Conservation (phyloP, 192 early-diverging fungal genomes). For the Funneliformis mosseae region DNA sequence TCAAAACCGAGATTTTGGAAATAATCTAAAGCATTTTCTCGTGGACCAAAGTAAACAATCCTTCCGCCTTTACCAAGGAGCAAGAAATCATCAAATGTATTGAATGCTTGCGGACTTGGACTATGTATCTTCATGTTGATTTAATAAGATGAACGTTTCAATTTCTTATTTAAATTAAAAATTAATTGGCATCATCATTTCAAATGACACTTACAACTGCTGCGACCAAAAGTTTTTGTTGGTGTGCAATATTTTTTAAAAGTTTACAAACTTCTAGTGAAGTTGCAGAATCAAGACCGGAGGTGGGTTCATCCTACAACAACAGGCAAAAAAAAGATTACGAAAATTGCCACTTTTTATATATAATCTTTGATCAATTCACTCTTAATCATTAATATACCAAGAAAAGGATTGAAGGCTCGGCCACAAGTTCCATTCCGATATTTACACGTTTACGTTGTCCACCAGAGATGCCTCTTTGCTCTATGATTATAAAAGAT, state of each 20-base stretch:
- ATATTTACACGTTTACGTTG: slow-evolving; percentile 79
- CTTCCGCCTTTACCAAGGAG: slow-evolving; percentile 72
- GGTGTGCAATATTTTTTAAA: slow-evolving; percentile 60
- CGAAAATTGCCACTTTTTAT: neutral
- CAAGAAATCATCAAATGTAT: slow-evolving; percentile 71
- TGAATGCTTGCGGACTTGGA: slow-evolving; percentile 63
- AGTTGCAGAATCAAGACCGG: slow-evolving; percentile 69
- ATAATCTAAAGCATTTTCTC: slow-evolving; percentile 49
- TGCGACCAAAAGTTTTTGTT: slow-evolving; percentile 63
- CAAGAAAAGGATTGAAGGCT: slow-evolving; percentile 65
- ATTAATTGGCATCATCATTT: too few relatives aligned
- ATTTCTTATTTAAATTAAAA: too few relatives aligned
- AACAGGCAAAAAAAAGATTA: neutral
- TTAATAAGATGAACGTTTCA: too few relatives aligned
- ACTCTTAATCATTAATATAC: neutral
- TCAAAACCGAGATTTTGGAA: slow-evolving; percentile 56
- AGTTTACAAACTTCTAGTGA: slow-evolving; percentile 63
- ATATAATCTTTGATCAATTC: neutral
- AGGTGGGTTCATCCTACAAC: slow-evolving; percentile 68
- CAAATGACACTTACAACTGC: slow-evolving; percentile 46
- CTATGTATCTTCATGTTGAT: slow-evolving; percentile 53
- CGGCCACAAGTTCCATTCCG: slow-evolving; percentile 66
- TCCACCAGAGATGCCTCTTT: slow-evolving; percentile 70
- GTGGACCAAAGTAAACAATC: slow-evolving; percentile 65
- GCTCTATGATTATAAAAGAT: slow-evolving; percentile 34